Evolutionary conservation across 768 basidiomycete species (phyloP), one percentile per base, ranked within the genome.

Genomic region (Psilocybe cubensis): DNA sequence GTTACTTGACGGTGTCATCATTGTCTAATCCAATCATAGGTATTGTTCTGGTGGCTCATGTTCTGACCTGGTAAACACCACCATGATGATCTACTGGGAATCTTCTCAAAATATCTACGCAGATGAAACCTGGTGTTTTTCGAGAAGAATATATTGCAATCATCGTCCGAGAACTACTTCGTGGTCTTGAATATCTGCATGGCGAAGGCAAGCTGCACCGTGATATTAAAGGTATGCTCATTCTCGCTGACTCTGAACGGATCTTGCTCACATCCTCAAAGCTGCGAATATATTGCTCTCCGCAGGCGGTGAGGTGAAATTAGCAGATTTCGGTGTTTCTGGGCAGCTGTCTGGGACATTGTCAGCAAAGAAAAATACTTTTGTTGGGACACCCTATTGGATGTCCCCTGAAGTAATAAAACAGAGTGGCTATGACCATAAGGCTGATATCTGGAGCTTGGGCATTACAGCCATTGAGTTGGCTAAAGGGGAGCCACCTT

Each of bases 401-500:
- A 99, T 99, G 97, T 94, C 94, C 6, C 97, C 97, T 5, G 97
- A 99, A 70, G 96, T 98, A 21, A 99, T 99, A 79, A 98, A 98
- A 72, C 97, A 99, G 75, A 96, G 94, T 55, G 97, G 97, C 3
- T 99, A 99, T 74, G 97, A 98, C 67, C 91, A 96, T 71, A 98
- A 98, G 70, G 97, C 97, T 14, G 97, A 99, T 72, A 98, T 99
- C 47, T 99, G 97, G 97, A 94, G 91, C 72, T 76, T 99, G 60
- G 97, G 96, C 12, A 96, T 96, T 65, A 99, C 97, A 6, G 92
- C 94, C 27, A 98, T 98, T 63, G 97, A 99, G 71, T 80, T 99
- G 65, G 97, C 97, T 1, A 96, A 91, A 72, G 96, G 96, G 25
- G 96, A 98, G 70, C 97, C 97, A 33, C 97, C 97, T 2, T 98